Percentiles rank a stretch among this genome's conserved stretches.
Evolutionary conservation across 2,329 filamentous ascomycete species (phyloP).

Genomic region (Phyllosticta citribraziliensis): DNA sequence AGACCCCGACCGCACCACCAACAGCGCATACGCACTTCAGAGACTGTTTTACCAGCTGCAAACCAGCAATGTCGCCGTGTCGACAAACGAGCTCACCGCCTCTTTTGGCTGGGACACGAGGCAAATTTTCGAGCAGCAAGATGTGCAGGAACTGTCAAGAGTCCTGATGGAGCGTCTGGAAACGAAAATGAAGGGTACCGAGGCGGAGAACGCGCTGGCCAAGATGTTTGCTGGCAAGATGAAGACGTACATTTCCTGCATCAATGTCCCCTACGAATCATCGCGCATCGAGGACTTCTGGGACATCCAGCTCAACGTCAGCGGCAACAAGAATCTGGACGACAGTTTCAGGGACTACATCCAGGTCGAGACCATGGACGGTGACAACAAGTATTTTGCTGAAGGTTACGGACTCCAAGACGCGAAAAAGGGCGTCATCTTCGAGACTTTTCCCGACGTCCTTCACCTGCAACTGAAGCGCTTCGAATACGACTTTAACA

Average conservation of each 20-base stretch:
- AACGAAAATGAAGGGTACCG: slow-evolving; percentile 95
- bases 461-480: slow-evolving; percentile 92
- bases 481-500: slow-evolving; percentile 94
- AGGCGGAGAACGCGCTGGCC: slow-evolving; percentile 77
- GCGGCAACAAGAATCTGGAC: slow-evolving; percentile 82
- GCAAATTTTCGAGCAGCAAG: slow-evolving; percentile 97
- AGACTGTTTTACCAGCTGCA: slow-evolving; percentile 92
- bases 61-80: slow-evolving; percentile 71
- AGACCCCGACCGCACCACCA: slow-evolving; percentile 61
- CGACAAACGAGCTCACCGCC: slow-evolving; percentile 85
- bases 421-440: slow-evolving; percentile 95
- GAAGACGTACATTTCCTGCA: slow-evolving; percentile 97
- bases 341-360: slow-evolving; percentile 96
- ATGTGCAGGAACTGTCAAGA: slow-evolving; percentile 91
- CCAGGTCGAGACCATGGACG: slow-evolving; percentile 91
- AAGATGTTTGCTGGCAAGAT: slow-evolving; percentile 95
- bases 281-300: slow-evolving; percentile 95
- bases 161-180: slow-evolving; percentile 97
- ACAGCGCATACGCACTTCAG: slow-evolving; percentile 90
- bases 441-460: slow-evolving; percentile 88
- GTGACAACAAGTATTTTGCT: slow-evolving; percentile 97
- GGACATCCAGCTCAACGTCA: slow-evolving; percentile 96
- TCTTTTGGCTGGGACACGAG: slow-evolving; percentile 98
- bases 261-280: slow-evolving; percentile 96
- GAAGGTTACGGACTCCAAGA: slow-evolving; percentile 89